These are phyloP conservation scores for Pseudocercospora crystallina DNA, from an alignment of 2,329 filamentous ascomycete species.

Conservation along the genomic window DNA sequence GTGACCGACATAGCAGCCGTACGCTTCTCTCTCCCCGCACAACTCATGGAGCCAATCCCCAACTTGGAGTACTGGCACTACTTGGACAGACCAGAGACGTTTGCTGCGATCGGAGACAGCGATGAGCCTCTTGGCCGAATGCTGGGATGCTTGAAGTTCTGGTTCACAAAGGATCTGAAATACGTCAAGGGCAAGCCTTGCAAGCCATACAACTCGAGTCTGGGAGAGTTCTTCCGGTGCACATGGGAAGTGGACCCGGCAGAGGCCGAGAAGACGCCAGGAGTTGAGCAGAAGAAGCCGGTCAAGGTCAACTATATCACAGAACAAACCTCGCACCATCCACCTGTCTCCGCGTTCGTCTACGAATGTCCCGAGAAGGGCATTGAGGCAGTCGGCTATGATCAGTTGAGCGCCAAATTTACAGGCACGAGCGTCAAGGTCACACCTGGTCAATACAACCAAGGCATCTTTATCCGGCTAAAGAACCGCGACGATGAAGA, in stretches of 20 bases:
- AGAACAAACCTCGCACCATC: constrained; percentile 97
- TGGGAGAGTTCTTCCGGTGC: constrained; percentile 98
- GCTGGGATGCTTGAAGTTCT: constrained; percentile 91
- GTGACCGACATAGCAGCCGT: constrained; percentile 94
- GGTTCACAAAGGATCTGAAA: constrained; percentile 99
- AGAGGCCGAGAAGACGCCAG: constrained; percentile 51
- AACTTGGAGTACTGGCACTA: constrained; percentile 99
- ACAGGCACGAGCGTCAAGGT: constrained; percentile 94
- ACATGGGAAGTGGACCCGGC: constrained; percentile 91
- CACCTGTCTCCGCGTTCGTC: constrained; percentile 93
- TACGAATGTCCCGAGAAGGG: constrained; percentile 90
- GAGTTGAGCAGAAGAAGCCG: constrained; percentile 39
- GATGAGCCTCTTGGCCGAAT: constrained; percentile 90
- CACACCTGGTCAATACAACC: constrained; percentile 85
- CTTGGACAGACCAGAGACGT: constrained; percentile 89
- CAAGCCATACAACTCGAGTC: constrained; percentile 96
- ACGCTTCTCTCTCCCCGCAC: constrained; percentile 91
- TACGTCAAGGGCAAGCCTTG: constrained; percentile 98
- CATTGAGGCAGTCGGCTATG: constrained; percentile 82
- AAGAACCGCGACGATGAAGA: constrained; percentile 79
- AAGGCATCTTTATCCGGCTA: constrained; percentile 91
- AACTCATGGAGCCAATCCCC: constrained; percentile 91
- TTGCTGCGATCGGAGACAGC: constrained; percentile 80
- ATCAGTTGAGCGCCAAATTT: constrained; percentile 96
- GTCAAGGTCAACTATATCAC: constrained; percentile 90